phyloP scores from a whole-genome alignment of 805 yeast species.

The Hermanozyma aechmeae region DNA sequence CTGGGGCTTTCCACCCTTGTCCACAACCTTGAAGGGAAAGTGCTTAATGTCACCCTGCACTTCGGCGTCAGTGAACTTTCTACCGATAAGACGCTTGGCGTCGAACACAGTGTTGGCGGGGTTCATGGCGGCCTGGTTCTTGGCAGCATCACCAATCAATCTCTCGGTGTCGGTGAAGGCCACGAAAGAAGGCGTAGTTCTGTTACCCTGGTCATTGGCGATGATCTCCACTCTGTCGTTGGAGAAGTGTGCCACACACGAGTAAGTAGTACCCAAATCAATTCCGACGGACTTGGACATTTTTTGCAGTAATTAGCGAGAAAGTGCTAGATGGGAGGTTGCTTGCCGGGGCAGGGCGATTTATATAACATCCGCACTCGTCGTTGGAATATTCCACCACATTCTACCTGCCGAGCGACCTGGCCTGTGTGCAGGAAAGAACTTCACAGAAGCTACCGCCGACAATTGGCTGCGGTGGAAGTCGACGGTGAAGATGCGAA shows the following conservation, averaged over 20 bases:
- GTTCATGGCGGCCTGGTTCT: conserved; percentile 27
- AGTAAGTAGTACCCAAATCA: conserved; percentile 26
- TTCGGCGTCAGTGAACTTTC: conserved; percentile 18
- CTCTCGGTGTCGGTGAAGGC: conserved; percentile 24
- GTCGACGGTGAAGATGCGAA: no score
- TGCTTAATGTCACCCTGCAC: conserved; percentile 21
- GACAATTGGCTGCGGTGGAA: no score
- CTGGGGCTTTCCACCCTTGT: conserved; percentile 20
- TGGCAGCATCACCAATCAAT: conserved; percentile 25
- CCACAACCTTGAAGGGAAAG: conserved; percentile 24
- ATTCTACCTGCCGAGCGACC: no score
- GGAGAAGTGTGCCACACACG: conserved; percentile 25
- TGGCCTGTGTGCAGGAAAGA: no score
- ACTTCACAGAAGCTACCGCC: no score
- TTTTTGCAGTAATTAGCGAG: no score
- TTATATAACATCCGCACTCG: conserved; percentile 3
- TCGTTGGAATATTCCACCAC: conserved; percentile 9
- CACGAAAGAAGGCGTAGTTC: conserved; percentile 24
- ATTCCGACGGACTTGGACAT: conserved; percentile 24
- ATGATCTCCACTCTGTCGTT: conserved; percentile 24
- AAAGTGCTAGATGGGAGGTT: no score
- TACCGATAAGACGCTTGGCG: conserved; percentile 25
- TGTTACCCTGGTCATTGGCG: conserved; percentile 26
- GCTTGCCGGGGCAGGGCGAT: conserved; percentile 1
- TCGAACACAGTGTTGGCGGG: conserved; percentile 23